These are phyloP conservation scores for rapeseed (Brassica napus) DNA, from an alignment of 345 rosid species.

Conservation along the genomic window Da-Ae NC_063448.1:49077001-49077500, in stretches of 20 bases:
- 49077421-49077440: conserved; percentile 1
- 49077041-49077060: conserved; percentile 68
- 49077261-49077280: conserved; percentile 41
- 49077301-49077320: not conserved
- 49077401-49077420: too few relatives aligned
- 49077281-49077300: not conserved
- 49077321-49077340: not conserved
- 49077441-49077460: not conserved
- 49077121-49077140: conserved; percentile 42
- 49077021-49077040: not conserved
- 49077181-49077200: conserved; percentile 59
- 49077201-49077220: not conserved
- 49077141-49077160: conserved; percentile 71
- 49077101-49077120: conserved; percentile 18
- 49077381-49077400: too few relatives aligned
- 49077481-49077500: too few relatives aligned
- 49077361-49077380: too few relatives aligned
- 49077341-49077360: conserved; percentile 51
- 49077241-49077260: not conserved
- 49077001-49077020: not conserved
- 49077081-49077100: conserved; percentile 25
- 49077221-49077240: conserved; percentile 7
- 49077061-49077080: conserved; percentile 52
- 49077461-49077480: not conserved
- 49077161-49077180: conserved; percentile 56